These are phyloP conservation scores for Aspergillus tubingensis DNA, from an alignment of 2,329 filamentous ascomycete genomes.

Conservation along the genomic window DNA sequence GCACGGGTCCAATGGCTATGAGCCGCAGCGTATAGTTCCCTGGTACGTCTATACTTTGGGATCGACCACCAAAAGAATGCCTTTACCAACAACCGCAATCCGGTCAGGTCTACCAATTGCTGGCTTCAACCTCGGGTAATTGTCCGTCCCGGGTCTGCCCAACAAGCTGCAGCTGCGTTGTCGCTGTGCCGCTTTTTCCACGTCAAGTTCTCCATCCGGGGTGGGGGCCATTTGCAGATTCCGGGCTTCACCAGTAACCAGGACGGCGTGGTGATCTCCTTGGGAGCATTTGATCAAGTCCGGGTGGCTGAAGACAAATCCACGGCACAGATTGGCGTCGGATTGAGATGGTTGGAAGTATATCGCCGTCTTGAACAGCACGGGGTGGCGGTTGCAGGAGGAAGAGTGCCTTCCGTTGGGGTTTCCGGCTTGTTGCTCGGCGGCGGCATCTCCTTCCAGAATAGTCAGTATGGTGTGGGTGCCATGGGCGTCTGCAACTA, in stretches of 20 bases:
- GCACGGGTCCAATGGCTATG: slow-evolving; percentile 1
- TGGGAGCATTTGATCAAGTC: slow-evolving; percentile 44
- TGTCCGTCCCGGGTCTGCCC: background rate
- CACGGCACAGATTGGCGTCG: slow-evolving; percentile 48
- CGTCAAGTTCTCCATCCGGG: slow-evolving; percentile 22
- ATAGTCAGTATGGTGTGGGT: slow-evolving; percentile 18
- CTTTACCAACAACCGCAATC: background rate
- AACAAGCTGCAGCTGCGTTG: background rate
- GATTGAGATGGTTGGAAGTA: slow-evolving; percentile 49
- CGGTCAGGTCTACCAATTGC: slow-evolving; percentile 3
- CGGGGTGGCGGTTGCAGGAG: slow-evolving; percentile 47
- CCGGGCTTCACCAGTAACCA: slow-evolving; percentile 24
- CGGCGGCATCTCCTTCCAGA: slow-evolving; percentile 27
- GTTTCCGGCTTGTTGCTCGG: slow-evolving; percentile 51
- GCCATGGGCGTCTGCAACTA: slow-evolving; percentile 19
- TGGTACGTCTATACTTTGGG: background rate
- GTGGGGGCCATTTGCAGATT: slow-evolving; percentile 22
- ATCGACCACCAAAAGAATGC: background rate
- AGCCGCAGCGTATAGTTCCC: slow-evolving; percentile 3
- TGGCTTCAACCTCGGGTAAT: slow-evolving; percentile 5
- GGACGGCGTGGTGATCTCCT: slow-evolving; percentile 52
- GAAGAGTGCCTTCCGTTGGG: slow-evolving; percentile 46
- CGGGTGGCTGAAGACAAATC: slow-evolving; percentile 34
- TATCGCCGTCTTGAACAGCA: slow-evolving; percentile 44
- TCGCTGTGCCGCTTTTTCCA: slow-evolving; percentile 10